phyloP scores from a whole-genome alignment of 2,329 filamentous ascomycete genomes.

The Blumeria hordei region DNA sequence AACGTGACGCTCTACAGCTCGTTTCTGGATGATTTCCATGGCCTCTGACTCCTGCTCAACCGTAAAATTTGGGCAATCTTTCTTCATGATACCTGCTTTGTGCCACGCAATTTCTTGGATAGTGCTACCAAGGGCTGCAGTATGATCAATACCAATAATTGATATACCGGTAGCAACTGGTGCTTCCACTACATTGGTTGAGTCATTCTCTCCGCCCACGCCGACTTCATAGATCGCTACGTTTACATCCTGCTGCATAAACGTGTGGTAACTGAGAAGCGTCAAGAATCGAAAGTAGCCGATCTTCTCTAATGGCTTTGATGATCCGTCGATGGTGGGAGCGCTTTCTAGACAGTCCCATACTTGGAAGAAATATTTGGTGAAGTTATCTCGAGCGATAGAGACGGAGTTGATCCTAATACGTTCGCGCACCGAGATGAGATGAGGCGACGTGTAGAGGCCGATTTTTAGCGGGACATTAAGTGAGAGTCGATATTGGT shows the following conservation, averaged over 20 bases:
- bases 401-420: conserved; percentile 31
- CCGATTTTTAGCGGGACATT: conserved; percentile 20
- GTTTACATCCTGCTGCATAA: conserved; percentile 36
- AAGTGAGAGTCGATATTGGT: conserved; percentile 20
- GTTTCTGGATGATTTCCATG: conserved; percentile 21
- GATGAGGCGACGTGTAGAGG: conserved; percentile 44
- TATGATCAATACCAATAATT: conserved; percentile 45
- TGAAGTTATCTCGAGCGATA: conserved; percentile 21
- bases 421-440: conserved; percentile 41
- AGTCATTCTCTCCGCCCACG: conserved; percentile 42
- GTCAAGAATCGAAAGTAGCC: conserved; percentile 37
- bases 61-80: conserved; percentile 30
- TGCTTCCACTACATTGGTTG: conserved; percentile 38
- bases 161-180: conserved; percentile 36
- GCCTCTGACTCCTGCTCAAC: conserved; percentile 27
- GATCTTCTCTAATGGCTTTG: conserved; percentile 18
- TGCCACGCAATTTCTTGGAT: conserved; percentile 48
- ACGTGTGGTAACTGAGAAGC: conserved; percentile 42
- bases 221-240: conserved; percentile 41
- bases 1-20: conserved; percentile 29
- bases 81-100: conserved; percentile 48
- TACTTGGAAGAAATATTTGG: conserved; percentile 42
- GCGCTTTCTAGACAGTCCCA: conserved; percentile 28
- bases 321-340: conserved; percentile 11
- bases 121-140: conserved; percentile 34